Evolutionary conservation across 768 basidiomycete species (phyloP).

Genomic region (Tubosaeta brunneosetosa): DNA sequence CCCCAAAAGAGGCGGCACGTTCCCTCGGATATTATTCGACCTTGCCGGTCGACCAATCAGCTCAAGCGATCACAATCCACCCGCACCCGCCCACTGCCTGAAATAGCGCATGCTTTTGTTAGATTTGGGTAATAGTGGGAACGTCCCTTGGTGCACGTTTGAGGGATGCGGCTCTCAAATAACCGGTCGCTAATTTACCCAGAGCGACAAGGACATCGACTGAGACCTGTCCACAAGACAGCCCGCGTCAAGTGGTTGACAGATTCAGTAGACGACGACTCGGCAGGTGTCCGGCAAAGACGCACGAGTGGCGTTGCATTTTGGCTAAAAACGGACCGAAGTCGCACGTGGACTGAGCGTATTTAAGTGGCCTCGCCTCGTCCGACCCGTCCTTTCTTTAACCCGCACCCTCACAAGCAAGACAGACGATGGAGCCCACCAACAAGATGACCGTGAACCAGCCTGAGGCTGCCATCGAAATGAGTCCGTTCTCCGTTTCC

Average conservation of each 20-base stretch:
- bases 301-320: neutral
- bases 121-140: neutral
- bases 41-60: neutral
- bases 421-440: constrained; percentile 28
- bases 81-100: neutral
- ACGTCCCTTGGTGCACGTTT: too few relatives aligned
- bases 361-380: constrained; percentile 11
- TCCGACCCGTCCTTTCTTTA: neutral
- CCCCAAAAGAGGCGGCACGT: neutral
- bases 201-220: neutral
- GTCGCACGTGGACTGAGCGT: constrained; percentile 1
- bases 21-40: neutral
- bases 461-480: constrained; percentile 55
- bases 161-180: too few relatives aligned
- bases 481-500: constrained; percentile 46
- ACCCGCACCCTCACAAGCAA: constrained; percentile 22
- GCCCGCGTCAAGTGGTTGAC: too few relatives aligned
- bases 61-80: neutral
- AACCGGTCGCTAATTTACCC: too few relatives aligned
- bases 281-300: too few relatives aligned
- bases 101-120: neutral
- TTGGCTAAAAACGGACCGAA: neutral
- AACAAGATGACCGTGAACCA: constrained; percentile 42
- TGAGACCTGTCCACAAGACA: neutral
- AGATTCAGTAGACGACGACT: too few relatives aligned